These are phyloP conservation scores for Zangia roseola DNA, from an alignment of 768 basidiomycete species.

Conservation along the genomic window DNA sequence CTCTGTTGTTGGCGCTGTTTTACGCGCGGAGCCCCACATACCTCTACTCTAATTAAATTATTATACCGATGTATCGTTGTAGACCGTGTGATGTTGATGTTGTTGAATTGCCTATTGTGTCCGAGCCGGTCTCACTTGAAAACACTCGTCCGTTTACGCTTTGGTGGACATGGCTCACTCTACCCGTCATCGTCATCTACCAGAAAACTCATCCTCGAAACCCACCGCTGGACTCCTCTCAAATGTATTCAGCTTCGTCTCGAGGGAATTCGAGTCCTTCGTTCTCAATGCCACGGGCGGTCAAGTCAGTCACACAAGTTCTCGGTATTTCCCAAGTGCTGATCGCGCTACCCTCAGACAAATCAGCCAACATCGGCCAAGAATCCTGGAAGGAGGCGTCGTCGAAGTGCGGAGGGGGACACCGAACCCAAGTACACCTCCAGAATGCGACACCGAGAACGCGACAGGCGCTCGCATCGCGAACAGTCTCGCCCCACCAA, in stretches of 20 bases:
- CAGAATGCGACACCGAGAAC: constrained; percentile 9
- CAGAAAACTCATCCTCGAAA: not conserved
- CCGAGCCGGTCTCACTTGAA: constrained; percentile 19
- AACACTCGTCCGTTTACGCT: not conserved
- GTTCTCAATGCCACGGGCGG: constrained; percentile 58
- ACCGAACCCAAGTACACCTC: constrained; percentile 9
- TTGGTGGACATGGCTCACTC: constrained; percentile 10
- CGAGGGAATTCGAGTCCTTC: constrained; percentile 71
- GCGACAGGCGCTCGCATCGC: constrained; percentile 9
- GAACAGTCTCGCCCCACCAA: constrained; percentile 11
- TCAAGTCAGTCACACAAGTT: constrained; percentile 14
- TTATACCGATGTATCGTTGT: constrained; percentile 10
- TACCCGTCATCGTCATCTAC: constrained; percentile 4
- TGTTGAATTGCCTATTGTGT: constrained; percentile 10
- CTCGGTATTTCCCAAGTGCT: not conserved
- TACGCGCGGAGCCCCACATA: constrained; percentile 1
- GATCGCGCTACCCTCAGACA: constrained; percentile 12
- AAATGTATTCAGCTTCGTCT: constrained; percentile 67
- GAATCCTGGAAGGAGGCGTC: constrained; percentile 5
- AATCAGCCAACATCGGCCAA: constrained; percentile 14
- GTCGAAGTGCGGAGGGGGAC: constrained; percentile 11
- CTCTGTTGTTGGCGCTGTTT: constrained; percentile 6
- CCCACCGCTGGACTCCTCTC: constrained; percentile 47
- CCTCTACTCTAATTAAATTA: constrained; percentile 10
- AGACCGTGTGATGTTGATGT: constrained; percentile 7